Percentiles rank a stretch among this genome's conserved stretches.
These are phyloP conservation scores for Komagataea norvegica DNA, from an alignment of 1,139 yeast genomes.

Conservation along the genomic window DNA sequence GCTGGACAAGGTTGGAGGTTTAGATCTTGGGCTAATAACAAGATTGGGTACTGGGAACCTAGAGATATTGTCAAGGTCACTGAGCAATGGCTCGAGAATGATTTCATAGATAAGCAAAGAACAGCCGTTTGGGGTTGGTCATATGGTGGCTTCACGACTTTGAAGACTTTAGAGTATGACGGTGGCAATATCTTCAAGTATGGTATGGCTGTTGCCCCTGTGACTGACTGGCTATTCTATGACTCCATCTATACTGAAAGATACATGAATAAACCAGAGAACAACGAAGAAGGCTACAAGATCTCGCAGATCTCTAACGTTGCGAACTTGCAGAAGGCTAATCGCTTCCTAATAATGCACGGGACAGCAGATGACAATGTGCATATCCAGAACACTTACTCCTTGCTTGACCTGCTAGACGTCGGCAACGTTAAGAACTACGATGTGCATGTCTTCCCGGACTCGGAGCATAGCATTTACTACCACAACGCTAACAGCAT, in stretches of 20 bases:
- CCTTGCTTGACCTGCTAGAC: conserved; percentile 69
- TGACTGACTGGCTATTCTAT: conserved; percentile 74
- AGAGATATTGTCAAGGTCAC: conserved; percentile 71
- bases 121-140: conserved; percentile 99
- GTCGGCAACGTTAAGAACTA: conserved; percentile 64
- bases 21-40: conserved; percentile 60
- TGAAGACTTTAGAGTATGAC: conserved; percentile 72
- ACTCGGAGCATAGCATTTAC: conserved; percentile 79
- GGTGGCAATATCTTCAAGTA: conserved; percentile 61
- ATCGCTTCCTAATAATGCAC: conserved; percentile 78
- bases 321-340: conserved; percentile 41
- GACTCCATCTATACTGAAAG: conserved; percentile 89
- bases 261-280: conserved; percentile 68
- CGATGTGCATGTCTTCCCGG: conserved; percentile 89
- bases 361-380: conserved; percentile 98
- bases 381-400: conserved; percentile 81
- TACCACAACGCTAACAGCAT: conserved; percentile 76
- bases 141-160: conserved; percentile 77
- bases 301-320: conserved; percentile 44
- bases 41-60: conserved; percentile 85
- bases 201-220: conserved; percentile 90
- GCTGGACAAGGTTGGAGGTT: conserved; percentile 83
- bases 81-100: conserved; percentile 51
- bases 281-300: conserved; percentile 51
- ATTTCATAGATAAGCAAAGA: conserved; percentile 52